Evolutionary conservation across 768 basidiomycete species (phyloP).

Genomic region (Tulasnella sp.): DNA sequence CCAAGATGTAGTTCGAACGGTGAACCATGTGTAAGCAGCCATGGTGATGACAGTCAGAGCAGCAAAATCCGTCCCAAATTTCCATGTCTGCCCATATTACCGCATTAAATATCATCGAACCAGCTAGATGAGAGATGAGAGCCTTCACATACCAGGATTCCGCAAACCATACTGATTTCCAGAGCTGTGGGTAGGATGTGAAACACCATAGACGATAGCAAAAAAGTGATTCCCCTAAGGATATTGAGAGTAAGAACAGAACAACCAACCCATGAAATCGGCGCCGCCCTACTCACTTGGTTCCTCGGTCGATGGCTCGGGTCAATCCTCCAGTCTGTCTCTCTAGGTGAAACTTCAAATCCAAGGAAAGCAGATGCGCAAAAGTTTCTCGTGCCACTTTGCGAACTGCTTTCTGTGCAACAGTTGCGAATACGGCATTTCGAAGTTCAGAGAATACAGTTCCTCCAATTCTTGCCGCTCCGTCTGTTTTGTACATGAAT

Average conservation of each 20-base stretch:
- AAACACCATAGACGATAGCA: constrained; percentile 85
- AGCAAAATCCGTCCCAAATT: constrained; percentile 96
- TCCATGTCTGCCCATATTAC: constrained; percentile 63
- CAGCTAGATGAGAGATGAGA: background rate
- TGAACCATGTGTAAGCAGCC: constrained; percentile 93
- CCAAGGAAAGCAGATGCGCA: constrained; percentile 79
- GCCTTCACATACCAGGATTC: constrained; percentile 60
- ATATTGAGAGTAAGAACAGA: background rate
- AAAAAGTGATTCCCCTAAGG: constrained; percentile 84
- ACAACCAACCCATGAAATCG: background rate
- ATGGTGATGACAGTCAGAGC: constrained; percentile 76
- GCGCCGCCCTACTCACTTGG: constrained; percentile 49
- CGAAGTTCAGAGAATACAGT: constrained; percentile 83
- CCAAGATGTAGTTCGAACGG: constrained; percentile 92
- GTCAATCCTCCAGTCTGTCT: constrained; percentile 94
- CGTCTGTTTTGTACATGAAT: too few species aligned
- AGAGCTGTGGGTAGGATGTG: constrained; percentile 91
- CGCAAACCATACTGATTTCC: constrained; percentile 93
- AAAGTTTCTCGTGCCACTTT: constrained; percentile 95
- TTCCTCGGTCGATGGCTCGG: constrained; percentile 91
- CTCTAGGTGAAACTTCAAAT: constrained; percentile 83
- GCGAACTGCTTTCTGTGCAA: constrained; percentile 87
- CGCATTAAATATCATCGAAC: too few species aligned
- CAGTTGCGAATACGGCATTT: constrained; percentile 92
- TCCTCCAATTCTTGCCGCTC: constrained; percentile 77